A percentile compares a stretch with the other conserved stretches of the same genome.
These are phyloP conservation scores for Cornus florida DNA, from an alignment of 148 eudicot genomes.

Conservation along the genomic window DNA sequence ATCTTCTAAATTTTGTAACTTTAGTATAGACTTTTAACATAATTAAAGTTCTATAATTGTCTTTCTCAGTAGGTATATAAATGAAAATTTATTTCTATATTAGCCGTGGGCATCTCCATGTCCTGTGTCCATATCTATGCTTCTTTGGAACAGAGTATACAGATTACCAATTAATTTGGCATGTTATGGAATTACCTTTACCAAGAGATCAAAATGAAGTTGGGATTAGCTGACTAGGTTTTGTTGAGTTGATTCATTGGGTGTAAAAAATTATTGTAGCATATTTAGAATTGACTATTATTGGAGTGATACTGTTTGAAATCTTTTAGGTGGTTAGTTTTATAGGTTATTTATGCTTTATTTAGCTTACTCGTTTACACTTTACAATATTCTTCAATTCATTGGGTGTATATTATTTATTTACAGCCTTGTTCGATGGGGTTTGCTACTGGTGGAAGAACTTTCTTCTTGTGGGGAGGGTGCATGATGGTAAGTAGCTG, in stretches of 20 bases:
- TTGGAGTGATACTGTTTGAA: not conserved
- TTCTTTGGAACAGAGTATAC: not conserved
- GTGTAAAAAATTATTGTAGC: not conserved
- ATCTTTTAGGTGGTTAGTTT: not conserved
- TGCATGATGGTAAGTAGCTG: slow-evolving; percentile 91
- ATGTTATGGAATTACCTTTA: not conserved
- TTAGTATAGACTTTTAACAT: no score
- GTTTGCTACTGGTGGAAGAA: slow-evolving; percentile 95
- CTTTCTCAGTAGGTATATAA: no score
- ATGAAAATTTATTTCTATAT: no score
- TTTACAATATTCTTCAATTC: not conserved
- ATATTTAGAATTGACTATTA: not conserved
- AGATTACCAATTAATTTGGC: not conserved
- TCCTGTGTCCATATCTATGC: no score
- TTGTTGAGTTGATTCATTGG: not conserved
- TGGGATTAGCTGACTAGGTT: not conserved
- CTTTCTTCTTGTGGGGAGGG: slow-evolving; percentile 98
- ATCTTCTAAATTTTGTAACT: no score
- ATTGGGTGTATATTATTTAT: slow-evolving; percentile 10
- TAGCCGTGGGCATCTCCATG: no score
- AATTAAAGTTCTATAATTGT: no score
- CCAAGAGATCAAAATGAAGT: slow-evolving; percentile 1
- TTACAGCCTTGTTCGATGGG: slow-evolving; percentile 99
- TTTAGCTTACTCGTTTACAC: not conserved
- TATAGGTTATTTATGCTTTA: not conserved